These are phyloP conservation scores for Colletotrichum australisinense DNA, from an alignment of 2,329 filamentous ascomycete species.

Conservation along the genomic window DNA sequence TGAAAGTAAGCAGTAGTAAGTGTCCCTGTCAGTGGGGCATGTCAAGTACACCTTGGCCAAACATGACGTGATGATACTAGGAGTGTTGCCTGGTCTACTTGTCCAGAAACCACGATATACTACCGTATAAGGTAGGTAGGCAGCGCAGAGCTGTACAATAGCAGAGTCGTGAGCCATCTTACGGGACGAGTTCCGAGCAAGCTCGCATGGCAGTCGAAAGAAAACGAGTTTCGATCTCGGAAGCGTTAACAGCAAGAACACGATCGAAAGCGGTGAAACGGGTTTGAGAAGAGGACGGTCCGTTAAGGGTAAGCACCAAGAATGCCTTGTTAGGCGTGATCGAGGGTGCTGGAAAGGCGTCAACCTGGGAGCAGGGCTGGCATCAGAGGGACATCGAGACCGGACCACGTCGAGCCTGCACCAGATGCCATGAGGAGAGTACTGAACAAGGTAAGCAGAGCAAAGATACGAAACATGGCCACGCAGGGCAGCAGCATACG, in stretches of 20 bases:
- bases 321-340: not conserved
- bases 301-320: not conserved
- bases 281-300: conserved; percentile 15
- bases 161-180: not conserved
- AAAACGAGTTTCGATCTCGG: conserved; percentile 17
- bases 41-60: conserved; percentile 5
- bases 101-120: not conserved
- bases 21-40: conserved; percentile 3
- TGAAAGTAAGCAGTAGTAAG: conserved; percentile 15
- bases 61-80: conserved; percentile 10
- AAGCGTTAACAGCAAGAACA: not conserved
- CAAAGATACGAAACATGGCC: conserved; percentile 30
- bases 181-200: conserved; percentile 19
- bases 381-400: not conserved
- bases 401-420: conserved; percentile 6
- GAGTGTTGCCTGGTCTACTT: not conserved
- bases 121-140: not conserved
- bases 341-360: conserved; percentile 14
- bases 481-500: conserved; percentile 16
- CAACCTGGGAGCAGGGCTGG: conserved; percentile 6
- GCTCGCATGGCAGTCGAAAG: conserved; percentile 11
- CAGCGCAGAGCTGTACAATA: conserved; percentile 5
- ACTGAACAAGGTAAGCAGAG: conserved; percentile 24
- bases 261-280: conserved; percentile 28
- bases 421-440: not conserved